These are phyloP conservation scores for Clarireedia hainanense DNA, from an alignment of 2,329 filamentous ascomycete genomes.

Conservation along the genomic window DNA sequence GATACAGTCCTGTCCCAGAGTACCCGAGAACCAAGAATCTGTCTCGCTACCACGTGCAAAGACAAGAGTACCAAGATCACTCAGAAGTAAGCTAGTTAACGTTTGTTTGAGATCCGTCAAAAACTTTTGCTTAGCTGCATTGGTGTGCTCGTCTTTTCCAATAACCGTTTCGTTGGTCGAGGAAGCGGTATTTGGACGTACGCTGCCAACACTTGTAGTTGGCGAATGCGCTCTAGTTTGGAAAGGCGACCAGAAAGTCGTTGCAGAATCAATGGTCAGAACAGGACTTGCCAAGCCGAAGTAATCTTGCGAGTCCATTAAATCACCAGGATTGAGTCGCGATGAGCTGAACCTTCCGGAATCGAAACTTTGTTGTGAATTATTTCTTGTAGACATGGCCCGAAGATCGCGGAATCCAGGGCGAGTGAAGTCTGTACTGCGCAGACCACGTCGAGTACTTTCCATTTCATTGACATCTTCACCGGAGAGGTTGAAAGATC, in stretches of 20 bases:
- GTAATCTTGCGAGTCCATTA: conserved; percentile 63
- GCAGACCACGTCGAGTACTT: conserved; percentile 26
- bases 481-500: conserved; percentile 39
- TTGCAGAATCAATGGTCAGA: conserved; percentile 64
- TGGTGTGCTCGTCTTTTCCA: conserved; percentile 44
- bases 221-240: conserved; percentile 57
- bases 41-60: conserved; percentile 85
- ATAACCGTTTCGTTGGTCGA: conserved; percentile 62
- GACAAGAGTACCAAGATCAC: conserved; percentile 79
- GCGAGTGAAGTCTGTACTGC: conserved; percentile 36
- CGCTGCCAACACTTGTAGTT: conserved; percentile 51
- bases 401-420: conserved; percentile 51
- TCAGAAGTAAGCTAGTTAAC: conserved; percentile 76
- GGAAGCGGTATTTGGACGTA: conserved; percentile 57
- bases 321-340: conserved; percentile 51
- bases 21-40: conserved; percentile 70
- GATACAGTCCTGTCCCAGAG: conserved; percentile 57
- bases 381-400: conserved; percentile 50
- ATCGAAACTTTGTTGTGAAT: conserved; percentile 63
- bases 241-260: conserved; percentile 87
- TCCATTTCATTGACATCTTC: conserved; percentile 31
- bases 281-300: conserved; percentile 62
- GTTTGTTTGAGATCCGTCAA: conserved; percentile 69
- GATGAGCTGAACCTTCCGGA: conserved; percentile 57
- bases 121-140: conserved; percentile 69